phyloP scores from a whole-genome alignment of 1,139 yeast species.

The Saccharomycopsis hybrid region DNA sequence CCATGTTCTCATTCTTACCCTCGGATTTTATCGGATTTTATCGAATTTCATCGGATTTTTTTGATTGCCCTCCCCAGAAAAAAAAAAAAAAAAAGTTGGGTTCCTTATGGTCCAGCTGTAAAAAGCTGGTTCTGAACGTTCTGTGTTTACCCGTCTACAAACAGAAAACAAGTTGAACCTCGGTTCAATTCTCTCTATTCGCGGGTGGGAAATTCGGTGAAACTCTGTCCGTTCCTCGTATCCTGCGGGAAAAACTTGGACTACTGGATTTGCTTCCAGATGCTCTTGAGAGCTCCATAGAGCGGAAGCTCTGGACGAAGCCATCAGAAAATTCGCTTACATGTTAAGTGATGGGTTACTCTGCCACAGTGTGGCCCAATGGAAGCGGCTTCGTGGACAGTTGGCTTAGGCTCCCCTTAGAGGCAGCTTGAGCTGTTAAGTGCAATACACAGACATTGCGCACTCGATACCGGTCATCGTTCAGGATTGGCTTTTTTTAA shows the following conservation, averaged over 20 bases:
- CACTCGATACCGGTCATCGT: constrained; percentile 20
- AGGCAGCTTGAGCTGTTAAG: constrained; percentile 12
- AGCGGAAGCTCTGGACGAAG: constrained; percentile 14
- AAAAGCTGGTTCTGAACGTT: constrained; percentile 6
- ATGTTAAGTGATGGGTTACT: constrained; percentile 4
- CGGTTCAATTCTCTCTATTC: background rate
- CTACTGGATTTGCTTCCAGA: no score
- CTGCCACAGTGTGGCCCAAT: background rate
- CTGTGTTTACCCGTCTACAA: constrained; percentile 14
- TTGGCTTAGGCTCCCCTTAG: constrained; percentile 7
- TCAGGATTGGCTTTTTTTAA: constrained; percentile 1
- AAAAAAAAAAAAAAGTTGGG: no score
- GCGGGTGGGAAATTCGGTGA: constrained; percentile 20
- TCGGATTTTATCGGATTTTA: no score
- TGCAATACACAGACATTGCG: constrained; percentile 17
- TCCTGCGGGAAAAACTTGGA: no score
- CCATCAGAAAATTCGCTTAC: constrained; percentile 14
- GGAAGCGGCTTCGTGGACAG: constrained; percentile 2
- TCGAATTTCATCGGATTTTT: no score
- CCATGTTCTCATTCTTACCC: no score
- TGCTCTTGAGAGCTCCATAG: constrained; percentile 15
- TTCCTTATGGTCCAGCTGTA: background rate
- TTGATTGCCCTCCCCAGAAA: no score
- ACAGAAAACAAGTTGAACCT: background rate
- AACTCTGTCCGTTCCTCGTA: constrained; percentile 1